Base-by-base conservation (phyloP, 371 early-diverging fungal genomes). In the Zychaea mexicana region DNA sequence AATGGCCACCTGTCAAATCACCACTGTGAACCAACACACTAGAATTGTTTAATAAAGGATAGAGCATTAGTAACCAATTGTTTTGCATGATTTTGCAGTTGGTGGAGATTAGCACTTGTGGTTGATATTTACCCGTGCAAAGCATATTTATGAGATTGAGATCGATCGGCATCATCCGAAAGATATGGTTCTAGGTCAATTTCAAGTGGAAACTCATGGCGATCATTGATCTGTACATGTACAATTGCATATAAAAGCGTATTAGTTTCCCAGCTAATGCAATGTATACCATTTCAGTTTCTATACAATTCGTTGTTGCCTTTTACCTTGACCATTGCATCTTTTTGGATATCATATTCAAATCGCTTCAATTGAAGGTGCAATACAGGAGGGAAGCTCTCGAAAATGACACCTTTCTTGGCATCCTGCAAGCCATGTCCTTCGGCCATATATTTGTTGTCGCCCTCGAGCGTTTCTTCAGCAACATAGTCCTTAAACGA, bases 301-400 rank as follows among this genome's bases (percentile, higher is more conserved):
- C 39, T 15, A 12, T 42, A 42, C 36, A n/a, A n/a, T n/a, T n/a
- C n/a, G n/a, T n/a, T n/a, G n/a, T n/a, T n/a, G n/a, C n/a, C n/a
- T n/a, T 27, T 31, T 79, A 90, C 90, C 79, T 98, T 98, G 67
- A 97, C 93, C 92, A 95, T 93, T 2, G 87, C 84, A 69, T 95
- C 96, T n/a, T 87, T 80, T 77, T 89, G 85, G 62, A 96, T 89
- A 72, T 99, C 99, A 75, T 98, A 98, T 74, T 97, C 97, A 72
- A 99, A 99, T 17, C 99, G 86, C 73, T 98, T 98, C 62, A 99
- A 79, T 72, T 99, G 98, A 60, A 99, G 78, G 73, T 99, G 99
- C 42, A 99, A 82, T 3, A 99, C 96, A 2, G 96, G 96, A 12
- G 99, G 99, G 68, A 99, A 94, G 27, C 84, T 82, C 64, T 91